Evolutionary conservation across 106 monocot genomes (phyloP), one percentile per base, ranked within the genome.

Genomic region (Gastrodia elata): DNA sequence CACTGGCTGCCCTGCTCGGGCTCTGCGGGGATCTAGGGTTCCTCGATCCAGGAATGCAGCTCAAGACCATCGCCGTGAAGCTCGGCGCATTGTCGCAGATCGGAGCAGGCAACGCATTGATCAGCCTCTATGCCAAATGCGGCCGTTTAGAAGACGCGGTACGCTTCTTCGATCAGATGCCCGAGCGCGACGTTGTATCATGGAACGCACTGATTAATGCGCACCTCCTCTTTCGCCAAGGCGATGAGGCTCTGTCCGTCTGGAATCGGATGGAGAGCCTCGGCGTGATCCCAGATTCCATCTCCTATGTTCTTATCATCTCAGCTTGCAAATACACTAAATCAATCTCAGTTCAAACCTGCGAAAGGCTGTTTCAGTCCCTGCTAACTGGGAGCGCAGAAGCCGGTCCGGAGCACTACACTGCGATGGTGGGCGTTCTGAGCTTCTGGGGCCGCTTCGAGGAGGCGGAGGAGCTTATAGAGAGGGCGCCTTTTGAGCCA

Each of bases 81-180:
- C 84, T 82, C 18, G 73, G 78, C 10, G 3, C 69, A 49, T 37
- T 74, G 14, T 59, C 71, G 26, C 84, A 85, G 71, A 13, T 73
- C 3, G 67, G 55, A 68, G 81, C 85, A 16, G 71, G 80, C 10
- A 98, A 98, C 80, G 81, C 90, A n/a, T 9, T 90, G 2, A 38
- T 88, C 18, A 85, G 83, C 48, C 87, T 98, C 90, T 93, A 93
- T 73, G 81, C 90, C 13, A 98, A 86, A 68, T 91, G 97, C 75
- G 87, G 92, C 3, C 49, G 80, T 46, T 72, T 90, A 71, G 84
- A 83, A 38, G 71, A 76, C 61, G 83, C 93, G 20, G 57, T 81
- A 27, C 77, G 16, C 28, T 16, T 80, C 68, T 98, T 98, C 77
- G 26, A 78, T 78, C 78, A 61, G 71, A 93, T 98, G 90, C 74